Percentiles rank a stretch among this genome's conserved stretches.
phyloP scores from a whole-genome alignment of 768 basidiomycete genomes.

The Termitomyces sp. region DNA sequence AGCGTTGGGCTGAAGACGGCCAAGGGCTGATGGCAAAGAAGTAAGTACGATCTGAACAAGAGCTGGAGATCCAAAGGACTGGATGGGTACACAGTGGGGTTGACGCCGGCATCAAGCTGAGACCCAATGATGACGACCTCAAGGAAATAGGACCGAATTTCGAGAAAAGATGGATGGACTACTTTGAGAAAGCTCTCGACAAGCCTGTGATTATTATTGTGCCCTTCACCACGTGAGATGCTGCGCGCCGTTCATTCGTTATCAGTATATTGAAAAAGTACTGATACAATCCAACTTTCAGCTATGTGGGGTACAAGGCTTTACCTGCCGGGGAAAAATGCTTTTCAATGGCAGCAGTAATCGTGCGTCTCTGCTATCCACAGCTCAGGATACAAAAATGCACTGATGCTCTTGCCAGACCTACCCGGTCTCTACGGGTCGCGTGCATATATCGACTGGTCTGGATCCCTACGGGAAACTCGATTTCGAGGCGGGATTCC shows the following conservation, averaged over 20 bases:
- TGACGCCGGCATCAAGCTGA: conserved; percentile 26
- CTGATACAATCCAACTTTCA: conserved; percentile 1
- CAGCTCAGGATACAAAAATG: not conserved
- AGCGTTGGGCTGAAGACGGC: conserved; percentile 14
- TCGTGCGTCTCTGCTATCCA: conserved; percentile 18
- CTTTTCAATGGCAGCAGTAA: conserved; percentile 15
- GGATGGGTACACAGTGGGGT: conserved; percentile 30
- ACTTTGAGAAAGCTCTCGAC: conserved; percentile 49
- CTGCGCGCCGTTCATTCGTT: too few relatives aligned
- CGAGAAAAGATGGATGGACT: conserved; percentile 40
- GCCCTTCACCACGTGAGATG: conserved; percentile 33
- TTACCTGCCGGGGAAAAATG: conserved; percentile 18
- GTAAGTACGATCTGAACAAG: conserved; percentile 23
- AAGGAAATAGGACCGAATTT: conserved; percentile 45
- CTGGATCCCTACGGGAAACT: conserved; percentile 34
- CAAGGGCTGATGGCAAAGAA: conserved; percentile 42
- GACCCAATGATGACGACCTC: conserved; percentile 34
- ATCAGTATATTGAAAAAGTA: too few relatives aligned
- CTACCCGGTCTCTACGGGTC: conserved; percentile 46
- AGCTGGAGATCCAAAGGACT: not conserved
- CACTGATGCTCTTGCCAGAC: conserved; percentile 17
- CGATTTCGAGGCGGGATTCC: conserved; percentile 40
- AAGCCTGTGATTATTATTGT: conserved; percentile 47
- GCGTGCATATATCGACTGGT: conserved; percentile 42
- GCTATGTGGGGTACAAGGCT: conserved; percentile 13